phyloP scores from a whole-genome alignment of 2,329 filamentous ascomycete genomes.

The Emydomyces testavorans region DNA sequence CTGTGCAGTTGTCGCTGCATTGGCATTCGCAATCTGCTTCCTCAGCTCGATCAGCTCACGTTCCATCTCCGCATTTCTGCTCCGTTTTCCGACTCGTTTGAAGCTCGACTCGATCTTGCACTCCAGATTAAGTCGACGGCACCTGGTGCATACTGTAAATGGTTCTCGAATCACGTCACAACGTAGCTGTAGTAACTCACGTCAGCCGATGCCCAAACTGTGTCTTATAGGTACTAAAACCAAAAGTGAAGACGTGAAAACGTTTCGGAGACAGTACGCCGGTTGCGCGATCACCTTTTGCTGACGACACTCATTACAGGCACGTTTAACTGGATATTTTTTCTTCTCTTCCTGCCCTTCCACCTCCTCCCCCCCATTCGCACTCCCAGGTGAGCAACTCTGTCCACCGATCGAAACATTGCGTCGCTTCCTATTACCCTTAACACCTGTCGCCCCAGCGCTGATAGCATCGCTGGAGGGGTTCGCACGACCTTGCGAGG shows the following conservation, averaged over 20 bases:
- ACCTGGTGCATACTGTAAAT: conserved; percentile 51
- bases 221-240: background rate
- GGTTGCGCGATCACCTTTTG: conserved; percentile 60
- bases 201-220: conserved; percentile 10
- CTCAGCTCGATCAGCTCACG: conserved; percentile 43
- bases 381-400: conserved; percentile 36
- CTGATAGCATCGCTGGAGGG: background rate
- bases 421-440: conserved; percentile 25
- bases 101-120: conserved; percentile 60
- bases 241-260: background rate
- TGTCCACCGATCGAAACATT: conserved; percentile 36
- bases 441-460: conserved; percentile 3
- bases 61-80: conserved; percentile 54
- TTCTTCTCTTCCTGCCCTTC: conserved; percentile 35
- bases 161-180: conserved; percentile 57
- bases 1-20: conserved; percentile 20
- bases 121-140: conserved; percentile 49
- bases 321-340: conserved; percentile 45
- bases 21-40: conserved; percentile 35
- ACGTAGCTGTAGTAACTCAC: conserved; percentile 41
- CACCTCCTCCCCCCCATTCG: conserved; percentile 34
- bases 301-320: conserved; percentile 58
- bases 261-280: too few species aligned
- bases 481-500: conserved; percentile 1
- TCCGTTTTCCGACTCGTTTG: conserved; percentile 56